Base-by-base conservation (phyloP, 2,329 filamentous ascomycete genomes). In the Talaromyces sp. region DNA sequence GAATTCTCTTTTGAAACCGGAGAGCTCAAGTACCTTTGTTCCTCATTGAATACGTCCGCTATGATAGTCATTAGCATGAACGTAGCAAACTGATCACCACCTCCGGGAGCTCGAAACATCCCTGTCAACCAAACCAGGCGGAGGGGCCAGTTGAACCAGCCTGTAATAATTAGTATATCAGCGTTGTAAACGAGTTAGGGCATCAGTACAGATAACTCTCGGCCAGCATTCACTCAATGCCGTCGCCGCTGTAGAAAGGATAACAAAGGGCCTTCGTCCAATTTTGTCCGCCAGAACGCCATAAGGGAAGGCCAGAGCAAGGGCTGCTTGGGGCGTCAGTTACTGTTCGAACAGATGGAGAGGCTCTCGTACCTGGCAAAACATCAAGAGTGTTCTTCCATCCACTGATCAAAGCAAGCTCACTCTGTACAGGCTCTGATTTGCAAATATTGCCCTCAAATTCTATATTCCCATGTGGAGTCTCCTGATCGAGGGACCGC, bases 391-490 rank as follows among this genome's bases (percentile, higher is more conserved):
- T 67, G 19, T 66, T 63, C 46, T 69, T 68, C 54, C 66, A 68
- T 1, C 68, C 68, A 19, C 62, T 58, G 6, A 70, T 37, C 17
- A 69, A 50, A 11, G 68, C 68, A 39, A 70, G 40, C 50, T 70
- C 67, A 15, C 60, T 65, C 51, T 70, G 69, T 9, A 70, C 67
- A n/a, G 56, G 53, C 31, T 68, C 68, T 2, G 67, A 64, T 63
- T 70, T 70, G 40, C 69, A 70, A 21, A 52, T 40, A 4, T 53
- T 59, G 1, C 60, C 58, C 36, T 53, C 25, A 3, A 59, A 40
- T n/a, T 21, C 15, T 21, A 17, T 22, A n/a, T 19, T 56, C 2
- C 17, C n/a, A 19, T 52, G 35, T 2, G 13, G 37, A 9, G 11
- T 21, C 8, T 5, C 48, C 5, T 13, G n/a, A 17, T 21, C 48